These are phyloP conservation scores for Aspergillus nanangensis DNA, from an alignment of 495 filamentous ascomycete genomes.

Conservation along the genomic window DNA sequence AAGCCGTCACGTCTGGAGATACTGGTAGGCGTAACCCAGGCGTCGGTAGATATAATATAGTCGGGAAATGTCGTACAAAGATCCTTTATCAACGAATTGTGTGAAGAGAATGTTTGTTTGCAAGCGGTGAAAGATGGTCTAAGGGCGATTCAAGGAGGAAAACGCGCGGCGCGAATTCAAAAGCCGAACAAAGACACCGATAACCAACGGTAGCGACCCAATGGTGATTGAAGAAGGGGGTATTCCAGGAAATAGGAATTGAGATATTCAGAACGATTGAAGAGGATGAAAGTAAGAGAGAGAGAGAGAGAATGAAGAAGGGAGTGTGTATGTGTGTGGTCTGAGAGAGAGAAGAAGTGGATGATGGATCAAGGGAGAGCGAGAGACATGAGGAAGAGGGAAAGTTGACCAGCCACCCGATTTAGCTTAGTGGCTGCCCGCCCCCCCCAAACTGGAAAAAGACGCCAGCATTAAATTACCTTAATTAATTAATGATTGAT, in stretches of 20 bases:
- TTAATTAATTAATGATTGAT: too few species aligned
- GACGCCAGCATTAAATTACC: too few species aligned
- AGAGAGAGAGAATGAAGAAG: not conserved
- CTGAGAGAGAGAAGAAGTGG: not conserved
- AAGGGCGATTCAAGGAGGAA: not conserved
- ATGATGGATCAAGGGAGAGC: not conserved
- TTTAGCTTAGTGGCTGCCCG: not conserved
- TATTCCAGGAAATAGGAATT: too few species aligned
- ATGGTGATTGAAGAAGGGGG: not conserved
- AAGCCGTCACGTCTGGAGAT: too few species aligned
- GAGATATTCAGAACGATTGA: not conserved
- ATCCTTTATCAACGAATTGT: too few species aligned
- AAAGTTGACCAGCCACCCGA: not conserved
- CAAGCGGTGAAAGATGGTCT: not conserved
- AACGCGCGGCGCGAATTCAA: not conserved
- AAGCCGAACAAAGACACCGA: not conserved
- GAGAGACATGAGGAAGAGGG: not conserved
- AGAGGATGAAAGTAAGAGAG: not conserved
- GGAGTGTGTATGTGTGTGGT: not conserved
- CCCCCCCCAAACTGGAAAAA: too few species aligned
- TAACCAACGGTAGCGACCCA: too few species aligned
- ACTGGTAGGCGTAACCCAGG: too few species aligned
- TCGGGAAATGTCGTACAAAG: too few species aligned
- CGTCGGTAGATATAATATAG: too few species aligned
- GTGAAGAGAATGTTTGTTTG: too few species aligned